phyloP scores from a whole-genome alignment of 805 yeast genomes.

The Nakazawaea pomicola region DNA sequence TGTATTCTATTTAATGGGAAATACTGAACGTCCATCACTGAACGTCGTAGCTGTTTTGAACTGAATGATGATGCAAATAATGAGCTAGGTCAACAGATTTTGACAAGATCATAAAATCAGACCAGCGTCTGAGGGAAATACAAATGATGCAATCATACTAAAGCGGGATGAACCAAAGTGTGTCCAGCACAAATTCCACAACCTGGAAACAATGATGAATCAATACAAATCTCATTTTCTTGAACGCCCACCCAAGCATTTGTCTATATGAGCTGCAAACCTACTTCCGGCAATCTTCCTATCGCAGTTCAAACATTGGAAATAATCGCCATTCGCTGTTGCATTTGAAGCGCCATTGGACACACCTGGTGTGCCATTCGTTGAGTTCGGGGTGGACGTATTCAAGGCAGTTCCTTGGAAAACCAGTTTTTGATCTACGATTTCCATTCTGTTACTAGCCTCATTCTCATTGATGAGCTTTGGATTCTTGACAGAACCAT shows the following conservation, averaged over 20 bases:
- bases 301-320: constrained; percentile 75
- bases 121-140: no score
- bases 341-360: constrained; percentile 11
- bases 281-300: constrained; percentile 87
- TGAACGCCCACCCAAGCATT: constrained; percentile 76
- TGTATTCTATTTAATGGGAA: no score
- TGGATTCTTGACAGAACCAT: constrained; percentile 25
- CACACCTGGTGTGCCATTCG: constrained; percentile 7
- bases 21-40: no score
- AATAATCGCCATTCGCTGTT: constrained; percentile 36
- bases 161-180: no score
- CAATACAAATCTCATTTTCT: constrained; percentile 39
- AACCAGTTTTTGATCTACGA: constrained; percentile 16
- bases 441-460: constrained; percentile 26
- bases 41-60: no score
- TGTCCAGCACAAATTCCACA: no score
- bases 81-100: no score
- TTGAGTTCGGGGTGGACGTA: constrained; percentile 1
- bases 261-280: constrained; percentile 88
- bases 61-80: no score
- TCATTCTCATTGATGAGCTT: constrained; percentile 22
- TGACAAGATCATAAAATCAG: no score
- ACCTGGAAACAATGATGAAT: no score
- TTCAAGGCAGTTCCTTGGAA: background rate
- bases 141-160: no score